Evolutionary conservation across 805 yeast species (phyloP), one percentile per base, ranked within the genome.

Genomic region (Saturnispora halmiae): DNA sequence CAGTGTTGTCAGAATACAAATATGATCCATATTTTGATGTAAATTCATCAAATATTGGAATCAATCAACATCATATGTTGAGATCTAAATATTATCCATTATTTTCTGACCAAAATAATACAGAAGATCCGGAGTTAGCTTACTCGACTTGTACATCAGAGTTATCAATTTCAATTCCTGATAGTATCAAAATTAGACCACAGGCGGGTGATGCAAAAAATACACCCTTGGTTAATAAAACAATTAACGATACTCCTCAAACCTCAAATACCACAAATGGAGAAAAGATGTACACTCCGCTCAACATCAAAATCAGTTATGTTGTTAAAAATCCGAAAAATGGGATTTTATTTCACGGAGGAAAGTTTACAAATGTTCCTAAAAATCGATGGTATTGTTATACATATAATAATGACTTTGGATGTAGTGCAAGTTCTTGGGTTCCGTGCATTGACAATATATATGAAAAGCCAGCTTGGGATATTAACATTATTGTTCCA

Each of bases 371-470:
- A 2, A 66, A 67, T 46, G 56, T 68, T 43, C 61, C 68, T 14
- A 58, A 56, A 40, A 59, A 65, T 27, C 61, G 64, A 35, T 86
- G 95, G 94, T 92, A 81, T 53, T 94, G 85, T 2, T 87, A 82
- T 59, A 90, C 97, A 0, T 68, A 75, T 2, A 88, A 90, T 53
- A 70, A 84, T 4, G 87, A 85, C 22, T 61, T 79, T 34, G 85
- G 86, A 14, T 70, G 82, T 3, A 75, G 92, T 13, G 83, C 97
- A 0, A 84, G 95, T 2, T 81, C 87, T n/a, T 92, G 99, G 99
- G 82, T 92, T 36, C 99, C 99, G 0, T 92, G 98, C 56, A 71
- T 92, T 5, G 96, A 92, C 48, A 83, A 81, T 34, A 59, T 87
- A 25, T 81, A 88, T 73, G 96, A 87, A 51, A 74, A 85, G 46